Conservation (phyloP, 2,329 filamentous ascomycete genomes). For the Periconia macrospinosa region DNA sequence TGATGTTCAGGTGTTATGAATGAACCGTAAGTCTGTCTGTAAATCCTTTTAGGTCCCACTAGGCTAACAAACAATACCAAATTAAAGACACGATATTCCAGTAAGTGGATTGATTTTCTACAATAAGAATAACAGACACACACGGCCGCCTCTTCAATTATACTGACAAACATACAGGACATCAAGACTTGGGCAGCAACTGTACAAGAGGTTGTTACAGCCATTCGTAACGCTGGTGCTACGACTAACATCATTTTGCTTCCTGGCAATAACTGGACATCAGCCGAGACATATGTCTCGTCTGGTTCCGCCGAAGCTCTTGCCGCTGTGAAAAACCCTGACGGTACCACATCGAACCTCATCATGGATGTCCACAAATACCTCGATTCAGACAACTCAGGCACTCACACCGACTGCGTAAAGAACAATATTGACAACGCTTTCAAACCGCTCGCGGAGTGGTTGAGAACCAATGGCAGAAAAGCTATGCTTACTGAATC, state of each 20-base stretch:
- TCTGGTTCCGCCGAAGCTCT: conserved; percentile 49
- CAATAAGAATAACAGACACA: not conserved
- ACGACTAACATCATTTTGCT: conserved; percentile 64
- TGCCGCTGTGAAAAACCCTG: conserved; percentile 59
- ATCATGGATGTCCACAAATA: conserved; percentile 50
- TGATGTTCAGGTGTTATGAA: conserved; percentile 59
- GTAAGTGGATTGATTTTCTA: conserved; percentile 1
- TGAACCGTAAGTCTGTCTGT: conserved; percentile 52
- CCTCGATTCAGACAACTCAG: conserved; percentile 45
- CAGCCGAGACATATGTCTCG: conserved; percentile 25
- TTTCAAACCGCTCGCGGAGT: conserved; percentile 41
- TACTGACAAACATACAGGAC: conserved; percentile 41
- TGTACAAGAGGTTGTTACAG: conserved; percentile 65
- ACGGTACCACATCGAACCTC: conserved; percentile 60
- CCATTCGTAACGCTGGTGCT: conserved; percentile 68
- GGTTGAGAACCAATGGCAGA: conserved; percentile 40
- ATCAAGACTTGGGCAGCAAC: conserved; percentile 61
- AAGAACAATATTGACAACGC: conserved; percentile 35
- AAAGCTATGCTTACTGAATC: conserved; percentile 46
- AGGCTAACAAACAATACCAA: not conserved
- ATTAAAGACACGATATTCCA: conserved; percentile 45
- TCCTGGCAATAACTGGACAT: conserved; percentile 63
- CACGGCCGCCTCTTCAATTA: not conserved
- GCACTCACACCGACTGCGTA: conserved; percentile 32
- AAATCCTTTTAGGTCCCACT: not conserved